Evolutionary conservation across 2,329 filamentous ascomycete genomes (phyloP).

Genomic region (Cladosporium colombiae): DNA sequence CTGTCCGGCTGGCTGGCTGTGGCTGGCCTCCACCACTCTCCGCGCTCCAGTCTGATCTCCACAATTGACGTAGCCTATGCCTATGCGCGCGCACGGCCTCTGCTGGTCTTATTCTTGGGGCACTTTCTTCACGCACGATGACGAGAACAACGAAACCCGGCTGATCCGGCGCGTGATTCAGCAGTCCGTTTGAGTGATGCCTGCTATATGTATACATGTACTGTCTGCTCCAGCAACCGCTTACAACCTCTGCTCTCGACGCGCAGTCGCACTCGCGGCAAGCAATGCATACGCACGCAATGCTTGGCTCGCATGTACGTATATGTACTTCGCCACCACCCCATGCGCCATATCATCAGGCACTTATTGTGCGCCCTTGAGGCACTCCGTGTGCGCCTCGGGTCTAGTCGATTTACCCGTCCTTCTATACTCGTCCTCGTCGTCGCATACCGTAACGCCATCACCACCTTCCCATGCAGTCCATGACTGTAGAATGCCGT

Average conservation of each 20-base stretch:
- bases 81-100: neutral
- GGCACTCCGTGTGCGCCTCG: neutral
- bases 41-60: neutral
- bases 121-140: slow-evolving; percentile 8
- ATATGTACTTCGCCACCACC: slow-evolving; percentile 3
- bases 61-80: neutral
- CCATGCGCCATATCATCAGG: neutral
- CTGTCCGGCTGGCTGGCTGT: neutral
- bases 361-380: neutral
- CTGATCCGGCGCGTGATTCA: neutral
- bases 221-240: slow-evolving; percentile 3
- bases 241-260: neutral
- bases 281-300: slow-evolving; percentile 3
- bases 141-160: neutral
- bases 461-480: neutral
- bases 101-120: neutral
- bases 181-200: neutral
- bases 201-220: slow-evolving; percentile 8
- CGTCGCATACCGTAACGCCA: neutral
- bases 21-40: neutral
- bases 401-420: neutral
- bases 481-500: neutral
- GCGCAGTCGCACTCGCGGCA: neutral
- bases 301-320: slow-evolving; percentile 4
- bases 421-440: neutral